phyloP scores from a whole-genome alignment of 2,329 filamentous ascomycete genomes.

The Gliomastix tumulicola region DNA sequence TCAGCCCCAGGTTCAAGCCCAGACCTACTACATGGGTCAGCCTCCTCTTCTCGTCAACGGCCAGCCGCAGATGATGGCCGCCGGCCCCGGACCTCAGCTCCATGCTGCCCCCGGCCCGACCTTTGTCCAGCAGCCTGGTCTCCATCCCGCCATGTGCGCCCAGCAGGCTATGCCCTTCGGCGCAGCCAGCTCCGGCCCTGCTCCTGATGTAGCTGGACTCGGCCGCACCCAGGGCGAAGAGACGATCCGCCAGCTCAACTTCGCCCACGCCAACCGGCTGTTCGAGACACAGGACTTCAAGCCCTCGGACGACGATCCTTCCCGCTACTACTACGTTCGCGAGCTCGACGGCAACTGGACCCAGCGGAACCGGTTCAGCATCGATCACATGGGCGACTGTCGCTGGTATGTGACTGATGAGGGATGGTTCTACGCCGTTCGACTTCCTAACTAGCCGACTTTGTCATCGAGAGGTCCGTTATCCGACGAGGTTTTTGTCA shows the following conservation, averaged over 20 bases:
- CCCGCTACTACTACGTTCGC: conserved; percentile 54
- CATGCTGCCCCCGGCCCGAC: neutral
- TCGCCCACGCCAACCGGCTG: conserved; percentile 40
- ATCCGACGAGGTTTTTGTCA: no score
- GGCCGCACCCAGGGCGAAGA: conserved; percentile 43
- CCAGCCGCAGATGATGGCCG: conserved; percentile 9
- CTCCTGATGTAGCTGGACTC: conserved; percentile 43
- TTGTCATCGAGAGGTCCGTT: neutral
- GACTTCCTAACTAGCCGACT: conserved; percentile 30
- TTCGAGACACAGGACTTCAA: conserved; percentile 56
- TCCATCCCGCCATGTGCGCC: conserved; percentile 3
- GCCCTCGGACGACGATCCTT: conserved; percentile 52
- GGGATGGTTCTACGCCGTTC: conserved; percentile 55
- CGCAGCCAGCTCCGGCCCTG: conserved; percentile 30
- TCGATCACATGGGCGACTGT: conserved; percentile 49
- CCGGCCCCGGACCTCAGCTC: neutral
- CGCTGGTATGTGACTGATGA: conserved; percentile 53
- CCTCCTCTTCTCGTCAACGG: conserved; percentile 25
- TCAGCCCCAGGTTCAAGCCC: no score
- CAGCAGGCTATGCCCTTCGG: conserved; percentile 13
- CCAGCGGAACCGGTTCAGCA: conserved; percentile 50
- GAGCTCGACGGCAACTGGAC: conserved; percentile 55
- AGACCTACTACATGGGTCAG: conserved; percentile 8
- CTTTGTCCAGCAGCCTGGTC: conserved; percentile 1
- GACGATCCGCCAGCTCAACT: conserved; percentile 36